Base-by-base conservation (phyloP, 2,329 filamentous ascomycete species). In the Amauroascus verrucosus region DNA sequence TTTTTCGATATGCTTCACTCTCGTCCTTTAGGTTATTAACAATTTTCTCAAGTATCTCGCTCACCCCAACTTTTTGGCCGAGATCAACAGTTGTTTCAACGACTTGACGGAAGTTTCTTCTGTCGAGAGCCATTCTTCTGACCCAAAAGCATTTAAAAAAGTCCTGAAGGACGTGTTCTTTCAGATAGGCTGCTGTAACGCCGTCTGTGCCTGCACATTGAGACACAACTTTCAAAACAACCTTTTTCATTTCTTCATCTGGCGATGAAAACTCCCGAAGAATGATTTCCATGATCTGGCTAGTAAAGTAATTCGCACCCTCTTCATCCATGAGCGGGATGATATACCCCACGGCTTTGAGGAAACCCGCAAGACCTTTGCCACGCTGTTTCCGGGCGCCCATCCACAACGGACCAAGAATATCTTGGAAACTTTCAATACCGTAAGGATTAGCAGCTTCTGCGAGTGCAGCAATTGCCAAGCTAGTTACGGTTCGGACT, bases 71-170 rank as follows among this genome's bases (percentile, higher is more conserved):
- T 71, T 98, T 98, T 67, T 97, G 89, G 51, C 89, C 90, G 47
- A 98, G 82, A 63, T 98, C 93, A 13, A 97, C 91, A 0, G 93
- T 98, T 0, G 93, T 98, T 68, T 98, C 93, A 6, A 98, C 93
- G 6, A 98, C 93, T 67, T 97, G 91, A 62, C 91, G 82, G 69
- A 97, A 98, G 74, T 97, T 98, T 60, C 93, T 84, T 75, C 95
- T 95, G 70, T 98, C 93, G 54, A 98, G 75, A 6, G 93, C 93
- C 88, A 98, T 97, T 54, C 93, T 80, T 58, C 93, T 80, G 38
- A 97, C 90, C 93, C 93, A 98, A 73, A 98, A 98, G 65, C 86
- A 90, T 75, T 96, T 96, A 77, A 98, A 98, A 67, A 98, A 98
- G 57, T 97, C 93, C 60, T 88, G 84, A 37, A 98, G 77, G 6